Conservation (phyloP, 345 rosid genomes). For the Geranium rotundifolium region DNA sequence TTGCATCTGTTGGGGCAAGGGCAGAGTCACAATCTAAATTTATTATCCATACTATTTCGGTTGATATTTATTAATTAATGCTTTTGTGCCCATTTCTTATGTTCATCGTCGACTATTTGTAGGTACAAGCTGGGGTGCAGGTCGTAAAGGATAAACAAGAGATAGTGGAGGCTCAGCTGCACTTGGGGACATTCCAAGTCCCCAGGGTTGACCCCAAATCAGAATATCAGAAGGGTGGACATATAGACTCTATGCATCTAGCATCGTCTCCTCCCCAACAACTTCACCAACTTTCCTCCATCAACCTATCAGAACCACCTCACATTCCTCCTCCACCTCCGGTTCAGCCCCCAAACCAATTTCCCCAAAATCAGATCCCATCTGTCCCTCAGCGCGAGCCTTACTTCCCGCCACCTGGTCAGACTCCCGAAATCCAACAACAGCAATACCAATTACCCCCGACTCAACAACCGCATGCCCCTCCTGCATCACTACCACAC, state of each 20-base stretch:
- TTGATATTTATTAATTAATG: background rate
- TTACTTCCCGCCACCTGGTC: conserved; percentile 49
- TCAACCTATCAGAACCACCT: too few relatives aligned
- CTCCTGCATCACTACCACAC: conserved; percentile 31
- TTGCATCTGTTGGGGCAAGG: background rate
- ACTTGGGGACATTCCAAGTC: conserved; percentile 48
- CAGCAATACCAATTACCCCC: conserved; percentile 56
- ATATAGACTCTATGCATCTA: conserved; percentile 31
- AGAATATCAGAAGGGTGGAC: conserved; percentile 32
- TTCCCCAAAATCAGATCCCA: conserved; percentile 35
- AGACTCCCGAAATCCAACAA: conserved; percentile 46
- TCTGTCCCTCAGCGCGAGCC: conserved; percentile 55
- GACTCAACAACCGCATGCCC: conserved; percentile 29
- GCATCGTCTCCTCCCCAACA: conserved; percentile 39
- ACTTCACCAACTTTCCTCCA: too few relatives aligned
- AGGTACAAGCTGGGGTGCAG: conserved; percentile 73
- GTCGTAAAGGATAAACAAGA: conserved; percentile 74
- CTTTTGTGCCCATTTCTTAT: conserved; percentile 5
- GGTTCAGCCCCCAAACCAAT: conserved; percentile 52
- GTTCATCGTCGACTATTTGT: conserved; percentile 10
- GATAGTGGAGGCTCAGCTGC: conserved; percentile 52
- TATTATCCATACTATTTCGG: too few relatives aligned
- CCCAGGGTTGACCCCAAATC: conserved; percentile 37
- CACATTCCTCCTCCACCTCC: conserved; percentile 15
- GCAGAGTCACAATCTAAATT: too few relatives aligned